Conservation (phyloP, 1,284 basidiomycete genomes). For the Trichosporon asahii region DNA sequence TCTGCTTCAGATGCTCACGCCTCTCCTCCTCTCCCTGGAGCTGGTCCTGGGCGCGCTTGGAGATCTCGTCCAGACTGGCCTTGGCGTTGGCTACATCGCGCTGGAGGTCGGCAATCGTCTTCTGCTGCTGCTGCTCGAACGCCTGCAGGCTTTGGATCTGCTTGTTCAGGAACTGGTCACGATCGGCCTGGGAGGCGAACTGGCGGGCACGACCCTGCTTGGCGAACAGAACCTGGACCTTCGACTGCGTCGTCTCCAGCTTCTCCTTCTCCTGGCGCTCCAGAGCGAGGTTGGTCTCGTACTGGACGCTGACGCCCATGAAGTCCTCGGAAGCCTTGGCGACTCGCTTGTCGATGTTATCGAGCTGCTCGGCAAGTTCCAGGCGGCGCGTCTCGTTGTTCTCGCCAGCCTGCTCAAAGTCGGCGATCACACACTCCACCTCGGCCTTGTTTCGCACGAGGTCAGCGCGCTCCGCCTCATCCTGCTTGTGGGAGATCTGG, state of each 20-base stretch:
- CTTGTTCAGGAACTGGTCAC: slow-evolving; percentile 69
- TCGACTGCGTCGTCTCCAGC: slow-evolving; percentile 69
- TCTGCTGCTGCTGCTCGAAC: slow-evolving; percentile 60
- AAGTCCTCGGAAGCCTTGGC: slow-evolving; percentile 63
- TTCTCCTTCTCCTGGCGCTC: slow-evolving; percentile 65
- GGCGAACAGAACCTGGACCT: slow-evolving; percentile 69
- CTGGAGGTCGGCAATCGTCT: slow-evolving; percentile 62
- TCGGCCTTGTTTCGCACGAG: slow-evolving; percentile 73
- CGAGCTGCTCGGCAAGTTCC: slow-evolving; percentile 64
- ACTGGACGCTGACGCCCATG: slow-evolving; percentile 63
- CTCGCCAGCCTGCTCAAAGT: slow-evolving; percentile 68
- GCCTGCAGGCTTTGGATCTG: slow-evolving; percentile 69
- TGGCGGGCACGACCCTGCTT: slow-evolving; percentile 83
- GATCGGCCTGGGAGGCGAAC: slow-evolving; percentile 76
- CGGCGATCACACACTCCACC: slow-evolving; percentile 75
- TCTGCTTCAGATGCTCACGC: slow-evolving; percentile 69
- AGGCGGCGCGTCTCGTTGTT: slow-evolving; percentile 58
- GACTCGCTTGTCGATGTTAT: slow-evolving; percentile 62
- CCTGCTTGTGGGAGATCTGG: slow-evolving; percentile 43
- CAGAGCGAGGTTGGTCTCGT: slow-evolving; percentile 59
- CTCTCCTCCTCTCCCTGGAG: slow-evolving; percentile 64
- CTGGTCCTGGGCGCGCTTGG: slow-evolving; percentile 63
- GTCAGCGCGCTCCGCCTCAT: slow-evolving; percentile 56
- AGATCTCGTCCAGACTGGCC: slow-evolving; percentile 63
- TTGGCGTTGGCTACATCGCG: slow-evolving; percentile 74